Evolutionary conservation across 306 rosid species (phyloP).

Genomic region (Citrullus mucosospermus): DNA sequence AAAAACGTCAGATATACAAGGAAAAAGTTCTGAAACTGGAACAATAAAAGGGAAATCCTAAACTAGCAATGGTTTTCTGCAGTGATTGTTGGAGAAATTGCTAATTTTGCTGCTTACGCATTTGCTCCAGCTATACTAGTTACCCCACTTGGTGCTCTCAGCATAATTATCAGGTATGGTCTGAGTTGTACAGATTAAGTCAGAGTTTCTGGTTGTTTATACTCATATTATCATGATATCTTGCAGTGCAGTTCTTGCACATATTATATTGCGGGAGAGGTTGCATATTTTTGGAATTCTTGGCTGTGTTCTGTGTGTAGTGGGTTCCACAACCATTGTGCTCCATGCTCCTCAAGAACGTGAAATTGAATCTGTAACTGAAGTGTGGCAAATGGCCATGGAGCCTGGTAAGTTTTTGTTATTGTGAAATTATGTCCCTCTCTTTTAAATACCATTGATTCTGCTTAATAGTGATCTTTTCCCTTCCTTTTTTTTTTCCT

Average conservation of each 20-base stretch:
- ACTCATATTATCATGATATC: slow-evolving; percentile 32
- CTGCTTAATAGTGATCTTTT: background rate
- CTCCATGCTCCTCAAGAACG: slow-evolving; percentile 97
- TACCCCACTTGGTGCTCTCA: slow-evolving; percentile 99
- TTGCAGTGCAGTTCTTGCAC: slow-evolving; percentile 98
- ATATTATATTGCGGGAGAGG: slow-evolving; percentile 79
- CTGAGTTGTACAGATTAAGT: slow-evolving; percentile 9
- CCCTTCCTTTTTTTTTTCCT: background rate
- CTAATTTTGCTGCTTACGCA: slow-evolving; percentile 98
- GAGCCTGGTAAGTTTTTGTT: slow-evolving; percentile 61
- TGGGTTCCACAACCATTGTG: slow-evolving; percentile 96
- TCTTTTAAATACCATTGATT: background rate
- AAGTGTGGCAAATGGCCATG: slow-evolving; percentile 99
- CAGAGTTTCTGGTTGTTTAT: slow-evolving; percentile 13
- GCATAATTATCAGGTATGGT: slow-evolving; percentile 94
- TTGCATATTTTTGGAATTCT: slow-evolving; percentile 90
- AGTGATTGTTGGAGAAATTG: slow-evolving; percentile 98
- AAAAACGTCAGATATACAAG: too few relatives aligned
- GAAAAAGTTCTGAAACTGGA: background rate
- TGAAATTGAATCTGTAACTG: slow-evolving; percentile 70
- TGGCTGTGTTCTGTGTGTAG: slow-evolving; percentile 91
- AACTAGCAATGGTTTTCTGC: slow-evolving; percentile 23
- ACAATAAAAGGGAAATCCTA: slow-evolving; percentile 11
- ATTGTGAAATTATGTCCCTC: background rate
- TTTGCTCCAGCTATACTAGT: slow-evolving; percentile 98